phyloP scores from a whole-genome alignment of 768 basidiomycete genomes.

The Trametes villosa region DNA sequence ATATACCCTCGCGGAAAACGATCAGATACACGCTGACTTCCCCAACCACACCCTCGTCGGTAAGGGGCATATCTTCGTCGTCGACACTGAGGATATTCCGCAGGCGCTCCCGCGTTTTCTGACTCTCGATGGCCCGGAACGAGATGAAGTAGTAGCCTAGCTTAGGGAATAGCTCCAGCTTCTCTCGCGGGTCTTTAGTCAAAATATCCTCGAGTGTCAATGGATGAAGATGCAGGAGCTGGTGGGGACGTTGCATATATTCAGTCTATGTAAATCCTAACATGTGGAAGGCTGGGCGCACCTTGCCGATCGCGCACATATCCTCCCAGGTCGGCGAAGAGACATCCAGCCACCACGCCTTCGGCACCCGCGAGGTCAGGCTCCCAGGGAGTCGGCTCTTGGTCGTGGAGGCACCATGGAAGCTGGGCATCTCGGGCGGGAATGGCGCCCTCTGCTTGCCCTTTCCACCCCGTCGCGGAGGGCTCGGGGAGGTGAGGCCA shows the following conservation, averaged over 20 bases:
- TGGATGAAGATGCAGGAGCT: constrained; percentile 89
- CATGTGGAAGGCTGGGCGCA: constrained; percentile 32
- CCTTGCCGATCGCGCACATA: constrained; percentile 84
- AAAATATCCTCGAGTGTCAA: constrained; percentile 93
- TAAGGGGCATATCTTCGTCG: constrained; percentile 26
- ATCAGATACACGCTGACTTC: constrained; percentile 89
- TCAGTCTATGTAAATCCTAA: not conserved
- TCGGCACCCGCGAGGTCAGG: constrained; percentile 34
- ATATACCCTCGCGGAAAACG: constrained; percentile 88
- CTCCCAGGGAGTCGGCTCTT: constrained; percentile 6
- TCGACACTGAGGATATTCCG: constrained; percentile 28
- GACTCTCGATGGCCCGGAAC: constrained; percentile 78
- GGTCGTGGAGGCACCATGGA: not conserved
- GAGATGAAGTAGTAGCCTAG: constrained; percentile 93
- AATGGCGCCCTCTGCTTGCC: constrained; percentile 49
- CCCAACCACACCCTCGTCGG: constrained; percentile 54
- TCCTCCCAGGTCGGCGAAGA: constrained; percentile 88
- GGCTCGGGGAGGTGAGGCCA: not conserved
- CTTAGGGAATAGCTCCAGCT: constrained; percentile 83
- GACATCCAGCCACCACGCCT: constrained; percentile 92
- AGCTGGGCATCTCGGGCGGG: not conserved
- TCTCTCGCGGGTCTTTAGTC: constrained; percentile 90
- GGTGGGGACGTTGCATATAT: not conserved
- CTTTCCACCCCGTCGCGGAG: constrained; percentile 38
- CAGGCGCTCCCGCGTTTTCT: constrained; percentile 46